Conservation (phyloP, 768 basidiomycete species). For the Filobasidium wieringae region DNA sequence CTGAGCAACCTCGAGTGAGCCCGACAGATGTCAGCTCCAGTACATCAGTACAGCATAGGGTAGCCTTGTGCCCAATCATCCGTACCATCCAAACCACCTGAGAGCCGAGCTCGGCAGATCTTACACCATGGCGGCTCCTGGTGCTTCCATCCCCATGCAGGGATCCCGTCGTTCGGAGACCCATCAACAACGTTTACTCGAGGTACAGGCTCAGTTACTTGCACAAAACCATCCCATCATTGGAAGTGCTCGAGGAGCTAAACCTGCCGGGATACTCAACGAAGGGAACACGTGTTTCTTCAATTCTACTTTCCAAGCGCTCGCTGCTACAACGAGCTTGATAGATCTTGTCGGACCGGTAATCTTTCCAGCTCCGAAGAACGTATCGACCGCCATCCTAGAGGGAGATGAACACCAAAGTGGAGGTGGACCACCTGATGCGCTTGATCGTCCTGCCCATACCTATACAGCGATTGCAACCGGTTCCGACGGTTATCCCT, state of each 20-base stretch:
- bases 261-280: constrained; percentile 36
- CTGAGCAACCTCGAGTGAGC: no score
- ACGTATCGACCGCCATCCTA: not conserved
- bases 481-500: not conserved
- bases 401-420: not conserved
- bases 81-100: no score
- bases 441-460: not conserved
- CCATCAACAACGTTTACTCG: not conserved
- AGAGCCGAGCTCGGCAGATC: no score
- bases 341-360: constrained; percentile 19
- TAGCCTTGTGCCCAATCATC: no score
- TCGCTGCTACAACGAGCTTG: constrained; percentile 35
- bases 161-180: not conserved
- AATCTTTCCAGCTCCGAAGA: constrained; percentile 2
- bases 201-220: not conserved
- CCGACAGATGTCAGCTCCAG: no score
- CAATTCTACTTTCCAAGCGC: constrained; percentile 86
- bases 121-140: not conserved
- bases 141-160: not conserved
- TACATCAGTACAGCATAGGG: no score
- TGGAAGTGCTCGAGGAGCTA: constrained; percentile 12
- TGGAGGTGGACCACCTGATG: not conserved
- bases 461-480: constrained; percentile 2
- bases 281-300: constrained; percentile 70
- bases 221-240: not conserved